Base-by-base conservation (phyloP, 306 rosid genomes). In the Vigna unguiculata region DNA sequence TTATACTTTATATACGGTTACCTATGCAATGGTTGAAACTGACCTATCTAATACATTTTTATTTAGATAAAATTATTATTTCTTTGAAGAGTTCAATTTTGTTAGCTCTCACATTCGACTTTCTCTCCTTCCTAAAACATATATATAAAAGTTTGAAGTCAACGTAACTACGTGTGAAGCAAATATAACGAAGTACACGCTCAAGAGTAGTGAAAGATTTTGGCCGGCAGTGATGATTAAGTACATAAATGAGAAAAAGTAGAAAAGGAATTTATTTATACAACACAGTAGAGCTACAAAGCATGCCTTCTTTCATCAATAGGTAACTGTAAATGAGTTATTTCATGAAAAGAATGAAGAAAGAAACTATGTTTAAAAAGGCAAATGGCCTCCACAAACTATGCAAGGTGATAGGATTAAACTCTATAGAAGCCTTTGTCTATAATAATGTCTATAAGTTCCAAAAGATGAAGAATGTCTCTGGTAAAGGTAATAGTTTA, bases 311-410 rank as follows among this genome's bases (percentile, higher is more conserved):
- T 49, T 59, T 19, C 28, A 59, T 46, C 8, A 32, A 58, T 41
- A 75, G 62, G 38, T 20, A 36, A 48, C 51, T 32, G 62, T 48
- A 21, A 75, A 52, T 2, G 24, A 11, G 53, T 49, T 38, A 38
- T 38, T 25, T n/a, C 55, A n/a, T 54, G 12, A 12, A 22, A 66
- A 40, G 66, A 71, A 71, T 62, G 60, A 43, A 51, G 59, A 61
- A 69, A 49, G 67, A 71, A 69, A 79, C 49, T 8, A 36, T 16
- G 32, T 47, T 22, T 22, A 10, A 17, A 24, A 67, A 17, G 51
- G 58, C 1, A 66, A 45, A 65, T 65, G 45, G 45, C 32, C 15
- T 58, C 69, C 1, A 24, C 2, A 24, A 1, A 24, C 28, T 1
- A 24, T 24, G 28, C 28, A 24, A 24, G 2, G 28, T 24, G n/a